These are phyloP conservation scores for Globisporangium abappressorium DNA, from an alignment of 352 stramenopile species.

Conservation along the genomic window DNA sequence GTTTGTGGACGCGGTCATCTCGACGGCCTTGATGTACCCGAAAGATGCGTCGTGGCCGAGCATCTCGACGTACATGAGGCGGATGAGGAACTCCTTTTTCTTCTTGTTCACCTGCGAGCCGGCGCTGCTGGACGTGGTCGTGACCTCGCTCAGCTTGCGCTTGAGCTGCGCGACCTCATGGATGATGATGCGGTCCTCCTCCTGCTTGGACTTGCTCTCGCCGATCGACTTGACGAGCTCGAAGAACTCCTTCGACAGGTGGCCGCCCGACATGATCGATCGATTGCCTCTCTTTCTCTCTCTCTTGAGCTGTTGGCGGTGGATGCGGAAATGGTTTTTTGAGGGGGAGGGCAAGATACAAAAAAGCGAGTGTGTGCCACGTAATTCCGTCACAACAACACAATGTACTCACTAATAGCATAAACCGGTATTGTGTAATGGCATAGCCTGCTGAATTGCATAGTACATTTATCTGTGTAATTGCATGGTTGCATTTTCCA, in stretches of 20 bases:
- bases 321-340: neutral
- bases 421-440: neutral
- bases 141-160: slow-evolving; percentile 91
- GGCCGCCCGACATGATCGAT: slow-evolving; percentile 74
- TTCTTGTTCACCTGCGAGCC: slow-evolving; percentile 90
- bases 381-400: neutral
- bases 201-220: slow-evolving; percentile 99
- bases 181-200: slow-evolving; percentile 99
- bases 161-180: slow-evolving; percentile 96
- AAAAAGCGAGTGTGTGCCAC: slow-evolving; percentile 5
- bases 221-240: slow-evolving; percentile 99
- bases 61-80: slow-evolving; percentile 99
- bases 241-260: slow-evolving; percentile 98
- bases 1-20: slow-evolving; percentile 97
- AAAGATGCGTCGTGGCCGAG: slow-evolving; percentile 99
- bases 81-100: slow-evolving; percentile 99
- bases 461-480: neutral
- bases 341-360: slow-evolving; percentile 3
- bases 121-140: slow-evolving; percentile 66
- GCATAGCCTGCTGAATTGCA: neutral
- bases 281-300: neutral
- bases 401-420: neutral
- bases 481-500: slow-evolving; percentile 1
- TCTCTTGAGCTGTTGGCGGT: neutral
- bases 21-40: slow-evolving; percentile 97